Evolutionary conservation across 163 green algal genomes (phyloP).

Genomic region (Smithsoniella earleae): DNA sequence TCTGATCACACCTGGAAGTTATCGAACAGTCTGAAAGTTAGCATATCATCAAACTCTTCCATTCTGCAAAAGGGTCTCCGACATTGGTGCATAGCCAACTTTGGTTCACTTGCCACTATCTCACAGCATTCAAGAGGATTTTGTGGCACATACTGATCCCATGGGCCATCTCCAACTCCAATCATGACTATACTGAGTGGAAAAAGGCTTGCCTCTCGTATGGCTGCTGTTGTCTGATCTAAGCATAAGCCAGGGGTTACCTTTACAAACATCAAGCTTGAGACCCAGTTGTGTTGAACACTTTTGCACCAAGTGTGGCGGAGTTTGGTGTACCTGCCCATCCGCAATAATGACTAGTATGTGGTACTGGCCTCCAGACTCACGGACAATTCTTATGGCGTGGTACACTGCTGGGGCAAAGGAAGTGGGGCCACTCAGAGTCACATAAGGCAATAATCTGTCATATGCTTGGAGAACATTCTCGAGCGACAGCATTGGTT

Average conservation of each 20-base stretch:
- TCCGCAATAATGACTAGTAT: constrained; percentile 56
- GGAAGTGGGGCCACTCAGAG: constrained; percentile 44
- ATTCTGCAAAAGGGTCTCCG: too few relatives aligned
- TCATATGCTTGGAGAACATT: constrained; percentile 28
- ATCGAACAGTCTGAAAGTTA: constrained; percentile 48
- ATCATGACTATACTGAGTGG: constrained; percentile 65
- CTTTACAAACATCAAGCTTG: neutral
- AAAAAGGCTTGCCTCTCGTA: constrained; percentile 35
- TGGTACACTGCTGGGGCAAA: constrained; percentile 51
- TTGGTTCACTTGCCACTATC: too few relatives aligned
- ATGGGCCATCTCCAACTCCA: constrained; percentile 60
- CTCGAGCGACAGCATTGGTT: constrained; percentile 12
- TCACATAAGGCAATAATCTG: constrained; percentile 20
- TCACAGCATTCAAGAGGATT: too few relatives aligned
- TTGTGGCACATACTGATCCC: constrained; percentile 41
- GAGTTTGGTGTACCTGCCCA: constrained; percentile 38
- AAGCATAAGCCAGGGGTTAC: constrained; percentile 12
- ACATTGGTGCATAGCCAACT: too few relatives aligned
- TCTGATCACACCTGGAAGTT: constrained; percentile 48
- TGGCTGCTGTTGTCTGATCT: constrained; percentile 36
- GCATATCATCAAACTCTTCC: constrained; percentile 56
- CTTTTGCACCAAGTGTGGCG: neutral
- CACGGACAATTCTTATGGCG: constrained; percentile 41
- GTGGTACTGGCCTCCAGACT: constrained; percentile 43
- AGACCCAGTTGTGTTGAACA: constrained; percentile 32